A percentile compares a stretch with the other conserved stretches of the same genome.
phyloP scores from a whole-genome alignment of 306 rosid genomes.

The Castanea sativa region DNA sequence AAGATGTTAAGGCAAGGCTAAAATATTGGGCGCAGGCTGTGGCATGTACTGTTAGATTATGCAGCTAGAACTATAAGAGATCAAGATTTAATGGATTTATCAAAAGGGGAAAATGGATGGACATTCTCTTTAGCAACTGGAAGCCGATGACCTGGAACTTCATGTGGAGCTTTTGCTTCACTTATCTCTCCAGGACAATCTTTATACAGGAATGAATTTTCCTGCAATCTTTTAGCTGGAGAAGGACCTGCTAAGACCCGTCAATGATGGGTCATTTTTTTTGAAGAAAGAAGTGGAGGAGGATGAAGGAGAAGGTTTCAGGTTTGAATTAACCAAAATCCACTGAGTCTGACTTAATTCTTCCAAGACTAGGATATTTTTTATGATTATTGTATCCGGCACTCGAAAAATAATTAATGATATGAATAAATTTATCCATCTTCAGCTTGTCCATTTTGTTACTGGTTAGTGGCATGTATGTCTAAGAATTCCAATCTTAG shows the following conservation, averaged over 20 bases:
- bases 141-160: neutral
- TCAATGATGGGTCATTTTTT: slow-evolving; percentile 23
- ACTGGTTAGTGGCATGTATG: slow-evolving; percentile 9
- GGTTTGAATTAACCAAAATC: slow-evolving; percentile 45
- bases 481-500: slow-evolving; percentile 35
- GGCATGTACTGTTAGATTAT: slow-evolving; percentile 78
- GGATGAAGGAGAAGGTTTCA: slow-evolving; percentile 35
- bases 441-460: neutral
- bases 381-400: slow-evolving; percentile 30
- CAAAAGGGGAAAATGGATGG: neutral
- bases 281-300: slow-evolving; percentile 7
- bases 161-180: slow-evolving; percentile 7
- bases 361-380: slow-evolving; percentile 10
- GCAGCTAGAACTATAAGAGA: slow-evolving; percentile 41
- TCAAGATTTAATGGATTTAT: neutral
- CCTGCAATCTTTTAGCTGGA: slow-evolving; percentile 23
- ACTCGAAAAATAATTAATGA: slow-evolving; percentile 18
- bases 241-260: slow-evolving; percentile 21
- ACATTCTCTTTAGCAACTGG: slow-evolving; percentile 1
- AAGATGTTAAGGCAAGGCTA: slow-evolving; percentile 92
- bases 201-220: slow-evolving; percentile 11
- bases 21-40: slow-evolving; percentile 94
- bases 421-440: slow-evolving; percentile 8
- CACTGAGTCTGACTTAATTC: slow-evolving; percentile 29
- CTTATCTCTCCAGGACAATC: slow-evolving; percentile 10